Conservation (phyloP, 257 asterid species). For the Echium plantagineum region DNA sequence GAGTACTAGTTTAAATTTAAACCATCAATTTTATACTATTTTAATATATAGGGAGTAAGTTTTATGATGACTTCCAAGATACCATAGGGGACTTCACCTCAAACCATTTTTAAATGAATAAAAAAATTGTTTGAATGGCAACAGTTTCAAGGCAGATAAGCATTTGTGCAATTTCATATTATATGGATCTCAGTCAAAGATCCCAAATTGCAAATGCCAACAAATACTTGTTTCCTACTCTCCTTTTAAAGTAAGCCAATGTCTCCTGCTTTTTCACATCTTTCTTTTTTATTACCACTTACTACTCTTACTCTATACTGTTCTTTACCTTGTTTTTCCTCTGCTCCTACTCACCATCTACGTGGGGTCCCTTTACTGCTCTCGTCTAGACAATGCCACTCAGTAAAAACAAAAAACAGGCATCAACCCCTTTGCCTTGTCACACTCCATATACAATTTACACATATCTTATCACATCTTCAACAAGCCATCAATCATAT, state of each 20-base stretch:
- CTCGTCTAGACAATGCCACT: background rate
- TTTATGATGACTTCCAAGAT: too few species aligned
- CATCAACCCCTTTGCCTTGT: conserved; percentile 1
- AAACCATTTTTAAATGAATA: background rate
- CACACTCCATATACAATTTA: too few species aligned
- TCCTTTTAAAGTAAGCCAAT: conserved; percentile 28
- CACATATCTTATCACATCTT: too few species aligned
- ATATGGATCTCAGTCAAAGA: conserved; percentile 41
- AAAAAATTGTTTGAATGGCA: conserved; percentile 1
- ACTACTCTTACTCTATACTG: background rate
- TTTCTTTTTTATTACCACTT: too few species aligned
- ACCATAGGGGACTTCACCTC: background rate
- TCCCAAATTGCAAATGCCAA: conserved; percentile 35
- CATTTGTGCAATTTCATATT: conserved; percentile 4
- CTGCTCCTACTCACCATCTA: conserved; percentile 13
- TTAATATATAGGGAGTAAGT: too few species aligned
- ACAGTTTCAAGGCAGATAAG: conserved; percentile 1
- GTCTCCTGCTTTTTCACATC: conserved; percentile 13
- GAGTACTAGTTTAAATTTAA: too few species aligned
- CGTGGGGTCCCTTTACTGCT: conserved; percentile 7
- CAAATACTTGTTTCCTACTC: conserved; percentile 27
- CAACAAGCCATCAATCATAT: too few species aligned
- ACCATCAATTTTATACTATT: too few species aligned
- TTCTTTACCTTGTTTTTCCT: conserved; percentile 19
- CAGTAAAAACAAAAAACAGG: background rate